Evolutionary conservation across 768 basidiomycete species (phyloP), one percentile per base, ranked within the genome.

Genomic region (Austroboletus festivus): DNA sequence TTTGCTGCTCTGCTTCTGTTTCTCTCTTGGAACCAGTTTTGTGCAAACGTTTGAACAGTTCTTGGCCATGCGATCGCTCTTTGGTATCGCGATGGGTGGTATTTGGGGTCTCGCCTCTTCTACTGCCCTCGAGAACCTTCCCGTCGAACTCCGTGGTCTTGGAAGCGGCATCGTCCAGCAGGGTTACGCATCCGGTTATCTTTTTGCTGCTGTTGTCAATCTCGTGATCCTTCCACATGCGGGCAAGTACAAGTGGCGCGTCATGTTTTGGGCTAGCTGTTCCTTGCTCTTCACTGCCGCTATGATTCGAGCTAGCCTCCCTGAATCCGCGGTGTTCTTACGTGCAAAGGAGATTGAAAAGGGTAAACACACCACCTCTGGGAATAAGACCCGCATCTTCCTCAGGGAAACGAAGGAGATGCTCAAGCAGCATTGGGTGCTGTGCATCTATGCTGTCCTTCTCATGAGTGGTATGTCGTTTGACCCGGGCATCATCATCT

Each of bases 171-270:
- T 96, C 46, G 65, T 98, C 12, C 94, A 97, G 57, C 84, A 94
- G 64, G 94, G 92, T n/a, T 95, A 95, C 59, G 89, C 91, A 0
- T 76, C 84, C 9, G 93, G 94, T 3, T 94, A 86, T 62, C 81
- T 96, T 18, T 53, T 95, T 47, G 87, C 91, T 0, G 92, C 93
- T 3, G 77, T 88, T 45, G 78, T 93, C 73, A 92, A 92, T 61
- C 73, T 94, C 31, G 76, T 69, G 8, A 70, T 88, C 34, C 86
- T 71, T 26, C 65, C 69, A 1, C 42, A 61, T 24, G 59, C 20
- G 12, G 40, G 47, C 4, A 13, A 33, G 31, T 44, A 70, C 39
- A 67, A 68, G 42, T 95, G 93, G 93, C 76, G 92, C 42, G 70
- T 76, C 7, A 71, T 96, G 38, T 95, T 95, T 74, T 95, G 86